Base-by-base conservation (phyloP, 108 stramenopile genomes). In the Skeletonema menzelii region DNA sequence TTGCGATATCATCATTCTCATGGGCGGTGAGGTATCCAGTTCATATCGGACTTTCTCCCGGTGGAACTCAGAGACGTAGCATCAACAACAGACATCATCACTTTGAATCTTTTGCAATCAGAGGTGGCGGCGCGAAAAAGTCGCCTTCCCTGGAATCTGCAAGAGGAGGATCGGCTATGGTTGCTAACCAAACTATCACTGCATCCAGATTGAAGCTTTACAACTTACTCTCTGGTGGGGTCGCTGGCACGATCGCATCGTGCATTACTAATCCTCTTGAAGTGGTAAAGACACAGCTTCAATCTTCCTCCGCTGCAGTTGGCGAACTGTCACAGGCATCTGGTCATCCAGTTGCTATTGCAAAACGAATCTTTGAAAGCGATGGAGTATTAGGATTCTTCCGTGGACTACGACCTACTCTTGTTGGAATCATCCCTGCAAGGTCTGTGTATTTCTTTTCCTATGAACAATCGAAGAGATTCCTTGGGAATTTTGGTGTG, bases 271-370 rank as follows among this genome's bases (percentile, higher is more conserved):
- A 91, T 71, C 93, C 93, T 42, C 73, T 96, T 22, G 95, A 96
- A 66, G 88, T 94, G 7, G 84, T 98, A 44, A 98, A 98, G 77
- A 96, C 95, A 30, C 96, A 96, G 71, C 82, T 96, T 4, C 97
- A 97, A 78, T 90, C 93, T 0, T 92, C 92, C 1, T 79, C 81
- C 12, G 83, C 80, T 40, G 85, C 71, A 14, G 67, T 67, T 7
- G 85, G 83, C 38, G 86, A 78, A 56, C 35, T 86, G 20, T 73
- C 83, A 26, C 19, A 65, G 27, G 75, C 70, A 20, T 47, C 67
- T 22, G 70, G 80, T 31, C 67, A 80, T 81, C 87, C 93, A 0
- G 34, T 91, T 15, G 77, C 68, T 17, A 79, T 96, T 42, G 91
- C 93, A 1, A 76, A 79, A 35, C 75, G 63, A 11, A 96, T 97